Percentiles rank a stretch among this genome's conserved stretches.
Conservation (phyloP, 2,329 filamentous ascomycete genomes). For the Fusarium chuoi region DNA sequence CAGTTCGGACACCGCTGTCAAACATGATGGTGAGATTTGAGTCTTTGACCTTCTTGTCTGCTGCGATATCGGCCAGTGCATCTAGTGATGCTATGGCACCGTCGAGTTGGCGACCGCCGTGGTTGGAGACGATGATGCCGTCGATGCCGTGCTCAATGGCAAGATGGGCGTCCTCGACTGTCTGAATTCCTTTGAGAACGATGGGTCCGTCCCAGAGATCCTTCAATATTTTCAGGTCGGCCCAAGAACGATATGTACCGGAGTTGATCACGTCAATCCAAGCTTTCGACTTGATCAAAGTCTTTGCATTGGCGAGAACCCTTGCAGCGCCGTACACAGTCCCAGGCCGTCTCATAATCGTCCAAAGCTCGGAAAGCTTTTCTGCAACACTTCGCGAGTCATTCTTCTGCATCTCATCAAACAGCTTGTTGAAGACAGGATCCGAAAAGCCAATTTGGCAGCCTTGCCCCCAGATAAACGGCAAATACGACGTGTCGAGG, state of each 20-base stretch:
- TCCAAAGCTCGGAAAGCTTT: conserved; percentile 33
- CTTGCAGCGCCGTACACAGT: conserved; percentile 37
- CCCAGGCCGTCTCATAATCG: conserved; percentile 34
- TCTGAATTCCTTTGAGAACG: conserved; percentile 55
- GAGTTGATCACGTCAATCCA: conserved; percentile 42
- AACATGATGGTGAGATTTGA: conserved; percentile 62
- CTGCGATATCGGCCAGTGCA: conserved; percentile 61
- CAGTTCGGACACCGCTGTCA: conserved; percentile 54
- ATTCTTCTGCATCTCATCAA: conserved; percentile 32
- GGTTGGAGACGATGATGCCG: conserved; percentile 56
- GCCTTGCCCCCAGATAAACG: conserved; percentile 69
- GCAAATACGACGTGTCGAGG: conserved; percentile 70
- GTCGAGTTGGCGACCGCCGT: conserved; percentile 56
- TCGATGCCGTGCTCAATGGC: conserved; percentile 52
- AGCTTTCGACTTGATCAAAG: conserved; percentile 31
- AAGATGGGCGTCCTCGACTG: conserved; percentile 52
- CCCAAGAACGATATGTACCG: conserved; percentile 67
- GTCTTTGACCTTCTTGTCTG: conserved; percentile 58
- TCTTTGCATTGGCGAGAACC: conserved; percentile 20
- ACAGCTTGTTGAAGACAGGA: conserved; percentile 63
- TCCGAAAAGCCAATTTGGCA: conserved; percentile 73
- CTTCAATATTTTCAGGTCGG: conserved; percentile 67
- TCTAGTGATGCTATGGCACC: conserved; percentile 61
- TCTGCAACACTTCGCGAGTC: conserved; percentile 17
- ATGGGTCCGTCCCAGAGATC: conserved; percentile 68